Percentiles rank a stretch among this genome's conserved stretches.
Conservation (phyloP, 2,329 filamentous ascomycete species). For the Alternaria arborescens region DNA sequence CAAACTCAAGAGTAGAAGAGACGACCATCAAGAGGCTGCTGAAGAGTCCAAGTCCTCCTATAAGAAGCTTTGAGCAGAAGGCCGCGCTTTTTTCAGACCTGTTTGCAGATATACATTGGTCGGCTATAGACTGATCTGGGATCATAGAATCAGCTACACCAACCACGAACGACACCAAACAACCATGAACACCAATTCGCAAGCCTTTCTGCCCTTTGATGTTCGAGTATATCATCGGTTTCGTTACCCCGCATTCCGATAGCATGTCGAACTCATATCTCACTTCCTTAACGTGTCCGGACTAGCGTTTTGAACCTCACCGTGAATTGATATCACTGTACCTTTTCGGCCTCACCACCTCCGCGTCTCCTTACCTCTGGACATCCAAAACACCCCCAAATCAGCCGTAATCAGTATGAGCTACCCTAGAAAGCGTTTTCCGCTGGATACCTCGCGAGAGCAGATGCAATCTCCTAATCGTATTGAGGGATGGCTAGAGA, state of each 20-base stretch:
- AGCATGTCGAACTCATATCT: neutral
- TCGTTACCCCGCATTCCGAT: neutral
- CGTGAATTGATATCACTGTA: constrained; percentile 1
- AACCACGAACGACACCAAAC: neutral
- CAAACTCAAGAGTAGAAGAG: neutral
- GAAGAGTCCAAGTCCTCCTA: neutral
- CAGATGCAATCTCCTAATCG: neutral
- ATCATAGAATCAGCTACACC: neutral
- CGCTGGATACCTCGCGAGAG: neutral
- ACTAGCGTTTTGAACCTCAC: constrained; percentile 18
- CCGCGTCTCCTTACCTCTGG: neutral
- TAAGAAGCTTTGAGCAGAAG: neutral
- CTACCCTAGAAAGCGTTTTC: neutral
- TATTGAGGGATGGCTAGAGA: constrained; percentile 12
- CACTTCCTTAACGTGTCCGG: neutral
- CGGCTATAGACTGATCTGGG: neutral
- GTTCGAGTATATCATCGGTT: neutral
- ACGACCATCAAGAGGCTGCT: neutral
- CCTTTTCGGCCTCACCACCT: constrained; percentile 4
- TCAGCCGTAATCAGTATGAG: rapidly evolving
- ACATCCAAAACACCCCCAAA: neutral
- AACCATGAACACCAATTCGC: neutral
- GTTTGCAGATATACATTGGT: neutral
- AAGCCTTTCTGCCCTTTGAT: neutral
- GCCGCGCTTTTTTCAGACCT: neutral